A percentile compares a stretch with the other conserved stretches of the same genome.
These are phyloP conservation scores for Talaromyces pinophilus DNA, from an alignment of 2,329 filamentous ascomycete genomes.

Conservation along the genomic window DNA sequence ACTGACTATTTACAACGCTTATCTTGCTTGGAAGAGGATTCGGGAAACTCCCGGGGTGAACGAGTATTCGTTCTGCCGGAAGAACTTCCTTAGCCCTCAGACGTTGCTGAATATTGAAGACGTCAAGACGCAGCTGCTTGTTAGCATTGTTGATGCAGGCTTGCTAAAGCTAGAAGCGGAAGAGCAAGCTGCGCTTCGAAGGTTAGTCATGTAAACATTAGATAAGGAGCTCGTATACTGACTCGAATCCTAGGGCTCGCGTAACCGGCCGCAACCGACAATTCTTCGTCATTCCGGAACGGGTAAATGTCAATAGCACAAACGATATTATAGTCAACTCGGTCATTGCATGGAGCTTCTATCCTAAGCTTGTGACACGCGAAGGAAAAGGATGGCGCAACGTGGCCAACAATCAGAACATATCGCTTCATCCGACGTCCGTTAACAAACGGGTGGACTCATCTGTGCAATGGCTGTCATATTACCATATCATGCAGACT, in stretches of 20 bases:
- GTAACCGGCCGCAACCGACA: constrained; percentile 66
- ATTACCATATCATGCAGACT: constrained; percentile 96
- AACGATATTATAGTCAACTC: constrained; percentile 79
- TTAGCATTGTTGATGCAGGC: constrained; percentile 80
- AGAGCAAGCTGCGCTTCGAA: constrained; percentile 69
- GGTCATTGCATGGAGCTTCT: constrained; percentile 91
- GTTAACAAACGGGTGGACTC: constrained; percentile 71
- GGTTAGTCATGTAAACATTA: constrained; percentile 41
- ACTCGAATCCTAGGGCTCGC: constrained; percentile 50
- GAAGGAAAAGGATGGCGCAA: constrained; percentile 89
- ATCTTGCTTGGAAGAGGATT: constrained; percentile 81
- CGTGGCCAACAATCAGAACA: constrained; percentile 86
- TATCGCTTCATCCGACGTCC: constrained; percentile 82
- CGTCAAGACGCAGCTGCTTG: constrained; percentile 85
- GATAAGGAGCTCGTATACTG: neutral
- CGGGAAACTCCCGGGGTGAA: constrained; percentile 70
- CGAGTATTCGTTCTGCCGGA: constrained; percentile 88
- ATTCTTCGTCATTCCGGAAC: constrained; percentile 80
- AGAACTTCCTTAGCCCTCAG: constrained; percentile 89
- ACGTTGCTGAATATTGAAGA: constrained; percentile 92
- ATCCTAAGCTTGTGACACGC: constrained; percentile 83
- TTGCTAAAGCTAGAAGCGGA: constrained; percentile 73
- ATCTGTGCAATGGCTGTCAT: constrained; percentile 76
- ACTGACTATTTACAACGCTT: constrained; percentile 91
- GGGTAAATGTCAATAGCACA: constrained; percentile 72